Conservation (phyloP, 768 basidiomycete genomes). For the Dioszegia hungarica region DNA sequence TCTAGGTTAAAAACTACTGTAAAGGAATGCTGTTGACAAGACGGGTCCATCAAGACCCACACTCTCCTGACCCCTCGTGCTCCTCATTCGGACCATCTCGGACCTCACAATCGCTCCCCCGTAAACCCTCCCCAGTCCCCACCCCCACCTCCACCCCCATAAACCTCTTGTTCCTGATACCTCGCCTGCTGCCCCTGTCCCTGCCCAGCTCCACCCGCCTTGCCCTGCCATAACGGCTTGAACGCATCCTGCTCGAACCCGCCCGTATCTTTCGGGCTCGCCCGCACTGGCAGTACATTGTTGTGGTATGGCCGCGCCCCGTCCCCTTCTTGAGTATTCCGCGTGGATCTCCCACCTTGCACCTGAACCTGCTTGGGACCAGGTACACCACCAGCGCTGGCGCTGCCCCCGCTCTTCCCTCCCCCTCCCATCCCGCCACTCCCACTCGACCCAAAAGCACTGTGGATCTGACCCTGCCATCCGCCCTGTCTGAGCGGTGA, state of each 20-base stretch:
- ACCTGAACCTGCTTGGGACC: background rate
- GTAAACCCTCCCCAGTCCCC: constrained; percentile 2
- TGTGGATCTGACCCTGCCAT: no score
- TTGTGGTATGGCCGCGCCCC: constrained; percentile 24
- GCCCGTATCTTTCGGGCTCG: constrained; percentile 34
- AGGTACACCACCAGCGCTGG: background rate
- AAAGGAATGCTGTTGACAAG: no score
- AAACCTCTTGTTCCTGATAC: no score
- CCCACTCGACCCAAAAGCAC: background rate
- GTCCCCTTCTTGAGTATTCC: background rate
- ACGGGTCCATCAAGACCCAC: no score
- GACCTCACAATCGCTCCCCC: background rate
- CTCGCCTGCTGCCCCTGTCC: no score
- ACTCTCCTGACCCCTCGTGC: no score
- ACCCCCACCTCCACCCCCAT: background rate
- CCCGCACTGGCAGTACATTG: constrained; percentile 24
- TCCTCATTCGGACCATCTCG: no score
- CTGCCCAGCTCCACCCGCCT: constrained; percentile 4
- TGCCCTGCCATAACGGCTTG: constrained; percentile 28
- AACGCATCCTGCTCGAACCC: constrained; percentile 41
- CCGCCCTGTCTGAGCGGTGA: background rate
- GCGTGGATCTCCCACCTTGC: background rate
- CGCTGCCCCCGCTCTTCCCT: no score
- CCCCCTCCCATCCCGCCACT: no score
- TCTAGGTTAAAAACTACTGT: no score